Evolutionary conservation across 2,329 filamentous ascomycete species (phyloP).

Genomic region (Aaosphaeria arxii): DNA sequence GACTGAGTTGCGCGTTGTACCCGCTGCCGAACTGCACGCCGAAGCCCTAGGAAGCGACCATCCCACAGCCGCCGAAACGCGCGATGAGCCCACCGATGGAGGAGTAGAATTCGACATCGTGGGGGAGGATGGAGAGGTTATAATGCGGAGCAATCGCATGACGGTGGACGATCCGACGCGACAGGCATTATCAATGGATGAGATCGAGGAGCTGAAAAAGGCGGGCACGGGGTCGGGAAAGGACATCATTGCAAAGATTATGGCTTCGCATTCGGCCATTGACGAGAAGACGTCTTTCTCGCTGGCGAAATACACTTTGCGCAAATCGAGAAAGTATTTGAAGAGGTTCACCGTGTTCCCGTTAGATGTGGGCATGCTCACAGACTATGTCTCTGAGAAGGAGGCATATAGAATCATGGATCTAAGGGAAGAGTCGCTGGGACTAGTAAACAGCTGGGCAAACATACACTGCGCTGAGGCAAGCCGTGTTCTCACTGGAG

Average conservation of each 20-base stretch:
- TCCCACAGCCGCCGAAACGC: slow-evolving; percentile 40
- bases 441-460: slow-evolving; percentile 80
- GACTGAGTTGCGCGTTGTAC: slow-evolving; percentile 71
- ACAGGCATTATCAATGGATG: slow-evolving; percentile 71
- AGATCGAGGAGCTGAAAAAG: slow-evolving; percentile 70
- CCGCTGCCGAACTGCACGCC: slow-evolving; percentile 77
- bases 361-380: slow-evolving; percentile 73
- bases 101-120: slow-evolving; percentile 45
- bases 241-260: slow-evolving; percentile 88
- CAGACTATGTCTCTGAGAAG: slow-evolving; percentile 76
- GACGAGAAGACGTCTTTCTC: slow-evolving; percentile 95
- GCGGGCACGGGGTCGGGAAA: slow-evolving; percentile 75
- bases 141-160: slow-evolving; percentile 61
- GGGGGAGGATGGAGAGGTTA: slow-evolving; percentile 46
- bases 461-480: slow-evolving; percentile 76
- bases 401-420: slow-evolving; percentile 81
- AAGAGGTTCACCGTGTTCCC: slow-evolving; percentile 82
- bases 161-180: slow-evolving; percentile 62
- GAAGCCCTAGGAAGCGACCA: slow-evolving; percentile 63
- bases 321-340: slow-evolving; percentile 93
- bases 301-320: slow-evolving; percentile 89
- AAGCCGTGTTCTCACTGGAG: slow-evolving; percentile 20
- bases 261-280: slow-evolving; percentile 83
- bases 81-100: slow-evolving; percentile 31
- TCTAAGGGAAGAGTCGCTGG: slow-evolving; percentile 78